Evolutionary conservation across 495 filamentous ascomycete genomes (phyloP).

Genomic region (Pyronema domesticum): DNA sequence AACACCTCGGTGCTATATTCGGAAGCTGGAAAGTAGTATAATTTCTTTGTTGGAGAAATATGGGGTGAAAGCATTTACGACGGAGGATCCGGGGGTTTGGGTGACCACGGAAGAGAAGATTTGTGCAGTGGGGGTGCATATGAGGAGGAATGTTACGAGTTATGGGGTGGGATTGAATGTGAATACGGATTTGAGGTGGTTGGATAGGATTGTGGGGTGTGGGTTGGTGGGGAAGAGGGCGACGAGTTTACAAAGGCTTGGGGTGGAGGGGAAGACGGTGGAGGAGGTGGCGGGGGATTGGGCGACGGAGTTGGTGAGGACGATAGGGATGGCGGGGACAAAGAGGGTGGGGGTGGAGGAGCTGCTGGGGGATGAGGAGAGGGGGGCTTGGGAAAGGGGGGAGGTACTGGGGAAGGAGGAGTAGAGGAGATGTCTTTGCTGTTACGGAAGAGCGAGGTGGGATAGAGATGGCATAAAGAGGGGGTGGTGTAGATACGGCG

Average conservation of each 20-base stretch:
- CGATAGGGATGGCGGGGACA: constrained; percentile 9
- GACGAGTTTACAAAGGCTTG: constrained; percentile 40
- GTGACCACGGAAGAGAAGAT: constrained; percentile 47
- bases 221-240: constrained; percentile 60
- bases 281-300: constrained; percentile 16
- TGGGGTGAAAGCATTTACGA: constrained; percentile 41
- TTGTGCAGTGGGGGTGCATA: constrained; percentile 73
- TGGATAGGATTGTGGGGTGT: constrained; percentile 68
- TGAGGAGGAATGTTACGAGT: constrained; percentile 65
- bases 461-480: too few species aligned
- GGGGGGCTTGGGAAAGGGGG: not conserved
- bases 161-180: constrained; percentile 80
- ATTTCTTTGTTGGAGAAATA: constrained; percentile 40
- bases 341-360: not conserved
- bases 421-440: too few species aligned
- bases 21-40: constrained; percentile 56
- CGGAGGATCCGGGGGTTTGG: constrained; percentile 79
- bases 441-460: too few species aligned
- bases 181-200: constrained; percentile 48
- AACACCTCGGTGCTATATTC: constrained; percentile 47
- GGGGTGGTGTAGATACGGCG: too few species aligned
- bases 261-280: constrained; percentile 12
- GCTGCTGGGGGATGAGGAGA: not conserved
- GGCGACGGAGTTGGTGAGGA: constrained; percentile 10
- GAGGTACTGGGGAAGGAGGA: not conserved